Base-by-base conservation (phyloP, 768 basidiomycete species). In the Calocybe gangraenosa region DNA sequence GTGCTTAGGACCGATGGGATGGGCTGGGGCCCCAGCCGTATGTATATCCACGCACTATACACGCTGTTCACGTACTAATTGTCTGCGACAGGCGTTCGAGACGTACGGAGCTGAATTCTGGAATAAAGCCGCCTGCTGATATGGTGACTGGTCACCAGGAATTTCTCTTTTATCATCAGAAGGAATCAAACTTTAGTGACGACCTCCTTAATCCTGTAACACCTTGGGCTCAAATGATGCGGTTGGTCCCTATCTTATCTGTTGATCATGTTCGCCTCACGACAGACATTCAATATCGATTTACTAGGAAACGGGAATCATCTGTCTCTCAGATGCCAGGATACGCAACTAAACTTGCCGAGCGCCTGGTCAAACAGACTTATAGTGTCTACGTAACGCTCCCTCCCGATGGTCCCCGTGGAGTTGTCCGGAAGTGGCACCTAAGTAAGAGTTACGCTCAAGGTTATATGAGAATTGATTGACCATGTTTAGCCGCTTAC, bases 21-120 rank as follows among this genome's bases (percentile, higher is more conserved):
- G 77, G 84, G 85, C 37, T 91, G 88, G 88, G 86, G 87, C 22
- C 85, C 88, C 11, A 87, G 85, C 60, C 76, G 87, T 90, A 54
- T 68, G 86, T 68, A 67, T 68, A 47, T 60, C 65, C 48, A 21
- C 64, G 54, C 46, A 36, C n/a, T 15, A 30, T 33, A 14, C n/a
- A 17, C 18, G 10, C 41, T 40, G 38, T 28, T 13, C 34, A 15
- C 40, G 19, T 49, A 35, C 49, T 50, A 34, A 50, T 38, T 47
- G 46, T 30, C 15, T 28, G 44, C 46, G 33, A 23, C 37, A 77
- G 75, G 75, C 46, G 77, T 79, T 59, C 66, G 77, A 54, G 76
- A 78, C 62, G 76, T 76, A 56, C 47, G 68, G 58, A 35, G 19
- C 37, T 36, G 53, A 66, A 69, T 58, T 62, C 64, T 31, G 51